phyloP scores from a whole-genome alignment of 73 alveolate species.

The Tetrahymena borealis region DNA sequence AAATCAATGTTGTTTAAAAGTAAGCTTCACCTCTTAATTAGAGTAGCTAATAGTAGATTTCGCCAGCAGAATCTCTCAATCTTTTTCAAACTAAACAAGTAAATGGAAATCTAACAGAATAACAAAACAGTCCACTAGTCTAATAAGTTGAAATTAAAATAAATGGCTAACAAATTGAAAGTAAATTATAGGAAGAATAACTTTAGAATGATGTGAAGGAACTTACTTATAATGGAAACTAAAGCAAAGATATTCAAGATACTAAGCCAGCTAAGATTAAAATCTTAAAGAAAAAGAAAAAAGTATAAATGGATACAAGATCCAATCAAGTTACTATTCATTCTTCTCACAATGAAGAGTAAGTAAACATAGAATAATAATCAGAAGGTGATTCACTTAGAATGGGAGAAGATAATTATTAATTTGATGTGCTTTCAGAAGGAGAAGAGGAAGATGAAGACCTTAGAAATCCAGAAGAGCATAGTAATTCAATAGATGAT shows the following conservation, averaged over 20 bases:
- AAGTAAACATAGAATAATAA: neutral
- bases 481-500: neutral
- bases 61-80: too few relatives aligned
- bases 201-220: too few relatives aligned
- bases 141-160: too few relatives aligned
- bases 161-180: too few relatives aligned
- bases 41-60: too few relatives aligned
- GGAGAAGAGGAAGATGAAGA: neutral
- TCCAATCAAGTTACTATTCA: conserved; percentile 1
- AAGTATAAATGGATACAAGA: neutral
- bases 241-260: neutral
- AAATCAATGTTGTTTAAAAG: too few relatives aligned
- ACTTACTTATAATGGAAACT: too few relatives aligned
- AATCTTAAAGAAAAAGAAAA: neutral
- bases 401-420: conserved; percentile 21
- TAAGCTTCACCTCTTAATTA: too few relatives aligned
- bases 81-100: too few relatives aligned
- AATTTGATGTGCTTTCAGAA: neutral
- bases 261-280: neutral
- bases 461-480: neutral
- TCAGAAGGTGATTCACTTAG: conserved; percentile 41
- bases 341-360: conserved; percentile 30
- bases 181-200: too few relatives aligned
- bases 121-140: too few relatives aligned
- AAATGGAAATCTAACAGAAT: too few relatives aligned